Conservation (phyloP, 2,329 filamentous ascomycete genomes). For the Myriosclerotinia duriaeana region DNA sequence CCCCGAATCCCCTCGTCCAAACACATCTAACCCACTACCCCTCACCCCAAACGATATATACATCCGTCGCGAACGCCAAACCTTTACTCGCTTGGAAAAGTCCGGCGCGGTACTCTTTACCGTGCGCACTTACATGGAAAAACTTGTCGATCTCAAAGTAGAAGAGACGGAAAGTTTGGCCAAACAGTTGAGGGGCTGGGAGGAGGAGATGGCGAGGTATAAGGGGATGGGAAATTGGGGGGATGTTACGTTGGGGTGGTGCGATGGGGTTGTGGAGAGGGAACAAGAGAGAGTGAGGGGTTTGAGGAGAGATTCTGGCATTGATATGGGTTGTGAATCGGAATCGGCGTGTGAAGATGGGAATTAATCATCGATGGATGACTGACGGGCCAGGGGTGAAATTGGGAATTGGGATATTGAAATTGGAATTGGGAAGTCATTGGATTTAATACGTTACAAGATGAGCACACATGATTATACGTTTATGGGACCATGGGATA, state of each 20-base stretch:
- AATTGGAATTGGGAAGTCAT: too few relatives aligned
- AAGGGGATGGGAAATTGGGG: constrained; percentile 49
- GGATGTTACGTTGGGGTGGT: constrained; percentile 26
- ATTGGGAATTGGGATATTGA: too few relatives aligned
- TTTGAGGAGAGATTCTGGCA: background rate
- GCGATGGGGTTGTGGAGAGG: constrained; percentile 21
- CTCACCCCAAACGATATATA: constrained; percentile 43
- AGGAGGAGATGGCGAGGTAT: constrained; percentile 46
- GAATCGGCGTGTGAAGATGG: background rate
- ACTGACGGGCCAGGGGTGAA: too few relatives aligned
- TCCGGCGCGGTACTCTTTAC: constrained; percentile 50
- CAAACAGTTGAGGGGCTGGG: constrained; percentile 48
- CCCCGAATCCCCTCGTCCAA: constrained; percentile 41
- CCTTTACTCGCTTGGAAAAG: constrained; percentile 48
- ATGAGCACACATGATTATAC: too few relatives aligned
- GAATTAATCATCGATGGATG: background rate
- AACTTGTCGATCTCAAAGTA: constrained; percentile 44
- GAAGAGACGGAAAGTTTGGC: constrained; percentile 46
- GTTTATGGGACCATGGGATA: too few relatives aligned
- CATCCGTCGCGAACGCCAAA: constrained; percentile 51
- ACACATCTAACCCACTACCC: constrained; percentile 28
- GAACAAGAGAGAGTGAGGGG: background rate
- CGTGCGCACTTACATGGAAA: constrained; percentile 49
- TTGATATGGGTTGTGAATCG: background rate
- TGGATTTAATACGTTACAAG: too few relatives aligned